Evolutionary conservation across 177 flowering plant species (phyloP), one percentile per base, ranked within the genome.

Genomic region (Vitis hybrid): DNA sequence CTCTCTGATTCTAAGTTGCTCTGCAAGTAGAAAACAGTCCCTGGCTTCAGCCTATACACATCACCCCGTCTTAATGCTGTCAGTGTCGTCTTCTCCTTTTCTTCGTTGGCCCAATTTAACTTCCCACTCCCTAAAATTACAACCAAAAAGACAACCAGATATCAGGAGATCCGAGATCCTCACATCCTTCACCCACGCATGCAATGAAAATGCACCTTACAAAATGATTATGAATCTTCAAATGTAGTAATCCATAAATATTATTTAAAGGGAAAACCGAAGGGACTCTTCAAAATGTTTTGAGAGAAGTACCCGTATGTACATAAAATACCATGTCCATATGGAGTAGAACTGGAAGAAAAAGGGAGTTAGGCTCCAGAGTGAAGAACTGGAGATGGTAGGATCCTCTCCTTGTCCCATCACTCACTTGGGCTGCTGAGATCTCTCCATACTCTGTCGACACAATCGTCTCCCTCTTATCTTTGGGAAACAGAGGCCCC

Each of bases 271-370:
- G 29, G 29, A 26, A 26, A 26, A 26, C 29, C 0, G 29, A 26
- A 26, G 29, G 29, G 29, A 26, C 29, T 26, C 29, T 26, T 26
- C 29, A 26, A 26, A 26, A 26, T 26, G 29, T 26, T 26, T 26
- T 26, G 29, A 51, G 19, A 33, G 60, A 19, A 49, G 66, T 52
- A 93, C 99, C 97, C 61, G 96, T 76, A 50, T 83, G 82, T n/a
- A 92, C 93, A 78, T 80, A 93, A 65, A 93, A 86, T 22, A 91
- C 82, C 97, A 91, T 88, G 57, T 92, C 90, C 12, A 89, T 74
- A 73, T 88, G 94, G n/a, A 93, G 86, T 7, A 91, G 76, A 1
- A 84, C 89, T 0, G 98, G 99, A 68, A 95, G 94, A 62, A 95
- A 86, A 48, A 93, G 79, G 10, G 98, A 75, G 51, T 83, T 88